Evolutionary conservation across 257 asterid genomes (phyloP).

Genomic region (Scutellaria barbata): DNA sequence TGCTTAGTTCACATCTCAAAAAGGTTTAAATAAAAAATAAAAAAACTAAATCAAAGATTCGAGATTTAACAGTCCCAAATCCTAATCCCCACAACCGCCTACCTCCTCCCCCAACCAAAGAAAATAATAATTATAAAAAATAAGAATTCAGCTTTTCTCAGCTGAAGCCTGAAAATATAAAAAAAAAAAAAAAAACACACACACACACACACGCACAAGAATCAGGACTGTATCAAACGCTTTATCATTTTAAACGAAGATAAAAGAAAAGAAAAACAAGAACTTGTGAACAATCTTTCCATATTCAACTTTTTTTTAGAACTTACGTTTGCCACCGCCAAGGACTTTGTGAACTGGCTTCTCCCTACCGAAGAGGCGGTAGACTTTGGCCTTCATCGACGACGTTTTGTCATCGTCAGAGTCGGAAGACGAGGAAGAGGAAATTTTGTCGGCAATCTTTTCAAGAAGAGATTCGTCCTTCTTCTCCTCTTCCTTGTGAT

Average conservation of each 20-base stretch:
- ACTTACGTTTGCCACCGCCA: slow-evolving; percentile 86
- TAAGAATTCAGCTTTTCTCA: no score
- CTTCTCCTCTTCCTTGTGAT: slow-evolving; percentile 59
- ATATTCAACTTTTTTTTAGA: not conserved
- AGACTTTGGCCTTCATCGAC: slow-evolving; percentile 54
- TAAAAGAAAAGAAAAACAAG: not conserved
- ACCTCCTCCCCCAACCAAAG: not conserved
- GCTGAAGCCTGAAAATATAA: not conserved
- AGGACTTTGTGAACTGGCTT: slow-evolving; percentile 71
- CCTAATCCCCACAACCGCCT: not conserved
- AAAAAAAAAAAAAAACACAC: not conserved
- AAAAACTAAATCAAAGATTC: not conserved
- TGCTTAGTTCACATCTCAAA: slow-evolving; percentile 35
- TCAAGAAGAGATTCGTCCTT: slow-evolving; percentile 61
- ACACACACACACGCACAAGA: not conserved
- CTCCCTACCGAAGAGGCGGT: slow-evolving; percentile 78
- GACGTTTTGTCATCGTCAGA: slow-evolving; percentile 58
- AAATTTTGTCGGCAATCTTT: slow-evolving; percentile 57
- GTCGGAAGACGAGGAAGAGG: slow-evolving; percentile 65
- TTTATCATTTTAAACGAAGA: not conserved
- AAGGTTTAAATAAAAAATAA: not conserved
- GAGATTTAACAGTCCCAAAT: not conserved
- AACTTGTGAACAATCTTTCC: no score
- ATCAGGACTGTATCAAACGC: not conserved
- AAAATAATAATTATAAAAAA: no score